These are phyloP conservation scores for Phaeophleospora eucalypticola DNA, from an alignment of 2,329 filamentous ascomycete species.

Conservation along the genomic window DNA sequence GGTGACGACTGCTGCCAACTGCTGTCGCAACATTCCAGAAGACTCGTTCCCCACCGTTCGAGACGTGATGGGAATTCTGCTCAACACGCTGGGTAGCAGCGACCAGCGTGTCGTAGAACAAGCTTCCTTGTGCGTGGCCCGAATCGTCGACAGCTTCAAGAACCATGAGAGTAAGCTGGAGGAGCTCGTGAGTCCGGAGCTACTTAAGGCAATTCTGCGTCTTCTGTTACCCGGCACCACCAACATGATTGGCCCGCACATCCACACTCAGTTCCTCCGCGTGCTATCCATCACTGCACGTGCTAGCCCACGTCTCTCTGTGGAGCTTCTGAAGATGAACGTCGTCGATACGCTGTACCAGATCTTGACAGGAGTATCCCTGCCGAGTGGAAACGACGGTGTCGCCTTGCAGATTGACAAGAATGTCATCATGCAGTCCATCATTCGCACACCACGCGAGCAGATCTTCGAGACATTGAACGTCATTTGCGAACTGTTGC, in stretches of 20 bases:
- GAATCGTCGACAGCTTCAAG: slow-evolving; percentile 96
- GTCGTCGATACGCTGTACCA: slow-evolving; percentile 97
- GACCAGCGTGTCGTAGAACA: slow-evolving; percentile 97
- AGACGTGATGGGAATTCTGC: slow-evolving; percentile 93
- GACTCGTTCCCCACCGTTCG: slow-evolving; percentile 88
- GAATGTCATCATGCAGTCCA: slow-evolving; percentile 95
- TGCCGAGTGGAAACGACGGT: slow-evolving; percentile 72
- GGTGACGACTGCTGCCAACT: slow-evolving; percentile 95
- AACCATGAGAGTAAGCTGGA: slow-evolving; percentile 83
- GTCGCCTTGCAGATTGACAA: slow-evolving; percentile 86
- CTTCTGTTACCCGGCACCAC: slow-evolving; percentile 90
- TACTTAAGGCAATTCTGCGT: slow-evolving; percentile 79
- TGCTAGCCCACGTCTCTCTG: slow-evolving; percentile 79
- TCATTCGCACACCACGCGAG: slow-evolving; percentile 91
- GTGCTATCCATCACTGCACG: slow-evolving; percentile 87
- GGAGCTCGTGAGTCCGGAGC: slow-evolving; percentile 81
- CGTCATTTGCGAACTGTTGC: slow-evolving; percentile 91
- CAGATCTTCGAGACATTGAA: slow-evolving; percentile 97
- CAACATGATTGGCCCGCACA: slow-evolving; percentile 87
- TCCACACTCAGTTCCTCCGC: slow-evolving; percentile 93
- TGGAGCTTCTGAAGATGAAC: slow-evolving; percentile 90
- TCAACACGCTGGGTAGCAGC: slow-evolving; percentile 84
- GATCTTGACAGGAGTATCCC: slow-evolving; percentile 91
- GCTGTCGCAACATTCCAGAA: slow-evolving; percentile 91
- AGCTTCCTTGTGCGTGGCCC: slow-evolving; percentile 88